phyloP scores from a whole-genome alignment of 257 asterid species.

The Oldenlandia corymbosa region DNA sequence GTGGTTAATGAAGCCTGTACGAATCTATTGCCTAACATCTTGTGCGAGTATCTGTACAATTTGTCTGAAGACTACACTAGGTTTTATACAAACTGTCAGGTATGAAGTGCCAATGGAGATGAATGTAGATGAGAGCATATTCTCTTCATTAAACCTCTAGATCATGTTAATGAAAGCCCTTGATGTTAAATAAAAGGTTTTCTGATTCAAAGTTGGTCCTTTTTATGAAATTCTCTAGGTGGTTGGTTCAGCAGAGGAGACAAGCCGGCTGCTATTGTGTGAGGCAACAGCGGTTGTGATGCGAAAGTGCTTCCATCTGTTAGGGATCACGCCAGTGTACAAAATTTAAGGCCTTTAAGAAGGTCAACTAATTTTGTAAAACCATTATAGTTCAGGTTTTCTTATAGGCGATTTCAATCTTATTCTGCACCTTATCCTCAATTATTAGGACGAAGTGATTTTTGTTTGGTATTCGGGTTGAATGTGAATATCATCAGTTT shows the following conservation, averaged over 20 bases:
- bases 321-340: conserved; percentile 92
- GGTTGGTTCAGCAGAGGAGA: conserved; percentile 72
- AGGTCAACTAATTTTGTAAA: background rate
- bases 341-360: conserved; percentile 38
- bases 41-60: conserved; percentile 83
- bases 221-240: conserved; percentile 39
- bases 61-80: conserved; percentile 81
- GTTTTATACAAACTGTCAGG: conserved; percentile 90
- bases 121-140: background rate
- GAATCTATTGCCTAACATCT: conserved; percentile 54
- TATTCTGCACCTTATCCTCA: too few species aligned
- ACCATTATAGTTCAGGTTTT: background rate
- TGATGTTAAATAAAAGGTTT: background rate
- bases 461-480: too few species aligned
- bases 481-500: too few species aligned
- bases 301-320: conserved; percentile 78
- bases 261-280: conserved; percentile 73
- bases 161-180: background rate
- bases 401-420: too few species aligned
- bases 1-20: conserved; percentile 76
- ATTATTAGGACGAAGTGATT: too few species aligned
- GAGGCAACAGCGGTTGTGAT: conserved; percentile 94
- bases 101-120: conserved; percentile 18
- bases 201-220: background rate
- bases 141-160: background rate